Conservation (phyloP, 1,139 yeast species). For the Pneumocystis murina region DNA sequence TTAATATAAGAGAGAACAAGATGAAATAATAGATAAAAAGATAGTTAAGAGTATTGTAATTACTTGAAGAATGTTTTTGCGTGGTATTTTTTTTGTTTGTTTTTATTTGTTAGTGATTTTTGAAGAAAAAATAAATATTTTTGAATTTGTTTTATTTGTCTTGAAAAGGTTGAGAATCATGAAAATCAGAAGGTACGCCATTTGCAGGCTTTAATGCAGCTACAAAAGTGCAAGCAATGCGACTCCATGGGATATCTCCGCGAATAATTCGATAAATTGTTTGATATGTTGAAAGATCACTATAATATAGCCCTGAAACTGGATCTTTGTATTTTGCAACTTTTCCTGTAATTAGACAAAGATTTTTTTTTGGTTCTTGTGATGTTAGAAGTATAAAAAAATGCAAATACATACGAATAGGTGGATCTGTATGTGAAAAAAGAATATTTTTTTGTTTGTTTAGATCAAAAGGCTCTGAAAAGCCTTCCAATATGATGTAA, state of each 20-base stretch:
- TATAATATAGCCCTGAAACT: slow-evolving; percentile 5
- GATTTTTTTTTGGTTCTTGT: not conserved
- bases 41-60: too few relatives aligned
- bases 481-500: not conserved
- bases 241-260: not conserved
- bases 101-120: too few relatives aligned
- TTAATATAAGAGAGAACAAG: too few relatives aligned
- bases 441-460: not conserved
- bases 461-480: slow-evolving; percentile 1
- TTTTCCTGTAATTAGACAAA: slow-evolving; percentile 9
- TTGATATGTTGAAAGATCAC: slow-evolving; percentile 2
- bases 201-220: not conserved
- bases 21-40: too few relatives aligned
- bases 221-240: not conserved
- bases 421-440: not conserved
- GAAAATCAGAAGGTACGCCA: not conserved
- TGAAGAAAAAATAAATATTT: too few relatives aligned
- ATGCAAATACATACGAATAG: not conserved
- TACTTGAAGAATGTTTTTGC: too few relatives aligned
- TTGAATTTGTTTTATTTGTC: too few relatives aligned
- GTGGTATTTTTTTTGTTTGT: too few relatives aligned
- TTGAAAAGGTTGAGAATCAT: not conserved
- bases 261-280: not conserved
- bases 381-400: not conserved
- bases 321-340: slow-evolving; percentile 9